phyloP scores from a whole-genome alignment of 75 land plant genomes.

The Azolla pinnata region DNA sequence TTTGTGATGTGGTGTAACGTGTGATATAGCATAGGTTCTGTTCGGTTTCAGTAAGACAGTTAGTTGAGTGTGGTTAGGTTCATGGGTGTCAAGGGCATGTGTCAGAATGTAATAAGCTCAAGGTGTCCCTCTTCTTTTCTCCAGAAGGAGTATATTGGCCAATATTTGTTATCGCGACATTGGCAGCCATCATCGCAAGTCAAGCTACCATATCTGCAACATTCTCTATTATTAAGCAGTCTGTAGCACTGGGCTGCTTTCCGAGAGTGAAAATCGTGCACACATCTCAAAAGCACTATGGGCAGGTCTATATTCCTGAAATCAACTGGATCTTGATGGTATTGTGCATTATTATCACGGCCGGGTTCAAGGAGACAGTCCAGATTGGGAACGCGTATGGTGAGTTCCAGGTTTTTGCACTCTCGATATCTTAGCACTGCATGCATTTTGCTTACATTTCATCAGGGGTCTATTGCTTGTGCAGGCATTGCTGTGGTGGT shows the following conservation, averaged over 20 bases:
- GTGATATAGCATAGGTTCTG: neutral
- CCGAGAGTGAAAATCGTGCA: constrained; percentile 18
- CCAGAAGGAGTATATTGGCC: constrained; percentile 21
- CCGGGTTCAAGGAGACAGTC: constrained; percentile 9
- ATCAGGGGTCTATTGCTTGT: constrained; percentile 25
- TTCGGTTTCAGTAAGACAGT: neutral
- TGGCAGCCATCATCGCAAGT: constrained; percentile 21
- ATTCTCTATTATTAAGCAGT: constrained; percentile 18
- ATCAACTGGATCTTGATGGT: constrained; percentile 19
- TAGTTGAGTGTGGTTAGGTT: no score
- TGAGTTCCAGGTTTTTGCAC: constrained; percentile 1
- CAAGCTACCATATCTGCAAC: constrained; percentile 25
- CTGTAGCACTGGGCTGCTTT: constrained; percentile 18
- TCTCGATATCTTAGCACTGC: no score
- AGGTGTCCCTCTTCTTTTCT: no score
- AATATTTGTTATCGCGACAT: constrained; percentile 22
- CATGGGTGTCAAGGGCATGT: no score
- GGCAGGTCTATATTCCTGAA: constrained; percentile 24
- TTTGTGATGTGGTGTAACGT: no score
- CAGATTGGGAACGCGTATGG: constrained; percentile 27
- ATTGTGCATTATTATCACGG: constrained; percentile 11
- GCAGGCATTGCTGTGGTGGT: constrained; percentile 86
- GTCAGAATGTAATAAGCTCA: no score
- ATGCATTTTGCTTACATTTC: neutral
- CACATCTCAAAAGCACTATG: constrained; percentile 11